Evolutionary conservation across 371 early-diverging fungal genomes (phyloP), one percentile per base, ranked within the genome.

Genomic region (Cokeromyces recurvatus): DNA sequence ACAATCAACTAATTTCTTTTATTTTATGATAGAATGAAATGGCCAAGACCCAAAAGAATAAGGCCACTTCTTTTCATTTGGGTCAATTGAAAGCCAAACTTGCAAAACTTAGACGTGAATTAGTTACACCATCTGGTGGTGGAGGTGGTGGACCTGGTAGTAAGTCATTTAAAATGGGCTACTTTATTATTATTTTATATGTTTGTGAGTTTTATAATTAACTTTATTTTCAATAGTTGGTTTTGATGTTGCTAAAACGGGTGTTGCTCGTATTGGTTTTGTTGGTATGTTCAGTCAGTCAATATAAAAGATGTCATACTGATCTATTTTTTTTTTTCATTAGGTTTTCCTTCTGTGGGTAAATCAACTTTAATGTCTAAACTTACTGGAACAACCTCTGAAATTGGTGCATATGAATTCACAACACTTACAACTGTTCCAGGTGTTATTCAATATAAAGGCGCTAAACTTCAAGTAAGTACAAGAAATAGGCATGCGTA

Each of bases 381-480:
- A 66, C 67, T 97, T 43, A 99, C 99, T 2, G 96, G 94, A 31
- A 99, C 99, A 16, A 86, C 89, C 62, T 94, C 95, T 47, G 99
- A 95, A 74, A 96, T 95, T 19, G 91, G 84, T 60, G 91, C 87
- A 17, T 98, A 99, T 67, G 99, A 99, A 77, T 99, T 99, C 78
- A 99, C 99, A 43, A 99, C 99, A 8, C 78, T 99, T 39, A 99
- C 99, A 11, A 94, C 94, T 15, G 94, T 97, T 27, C 99, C 99
- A 16, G 96, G 98, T 49, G 81, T 95, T 12, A 73, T 99, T 56
- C 86, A 94, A 52, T 95, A 99, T 73, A 94, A 99, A 69, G 99
- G 99, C 44, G 99, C 99, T n/a, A 93, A 89, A 55, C 77, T 90
- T 52, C 91, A 91, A 64, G 71, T 73, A 63, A 46, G 12, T 4